Conservation (phyloP, 2,329 filamentous ascomycete species). For the Botrytis medusae region DNA sequence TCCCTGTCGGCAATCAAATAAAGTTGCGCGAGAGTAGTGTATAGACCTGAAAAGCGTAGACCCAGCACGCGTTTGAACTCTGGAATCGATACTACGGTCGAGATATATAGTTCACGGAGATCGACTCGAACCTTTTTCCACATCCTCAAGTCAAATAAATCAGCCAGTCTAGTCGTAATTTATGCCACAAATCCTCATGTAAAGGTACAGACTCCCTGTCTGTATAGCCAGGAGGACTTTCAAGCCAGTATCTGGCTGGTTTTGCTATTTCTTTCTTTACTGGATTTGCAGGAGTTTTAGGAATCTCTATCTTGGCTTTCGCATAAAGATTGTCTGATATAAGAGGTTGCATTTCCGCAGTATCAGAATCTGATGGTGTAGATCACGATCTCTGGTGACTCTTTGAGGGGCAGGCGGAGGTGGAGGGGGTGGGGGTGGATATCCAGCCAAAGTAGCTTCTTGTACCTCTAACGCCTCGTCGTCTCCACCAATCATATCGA, state of each 20-base stretch:
- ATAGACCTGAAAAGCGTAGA: conserved; percentile 89
- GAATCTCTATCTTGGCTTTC: conserved; percentile 70
- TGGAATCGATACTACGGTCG: conserved; percentile 91
- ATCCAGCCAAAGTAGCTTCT: conserved; percentile 76
- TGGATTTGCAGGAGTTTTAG: conserved; percentile 71
- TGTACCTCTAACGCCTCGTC: conserved; percentile 67
- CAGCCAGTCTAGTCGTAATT: conserved; percentile 89
- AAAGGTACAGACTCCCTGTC: conserved; percentile 61
- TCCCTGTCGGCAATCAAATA: conserved; percentile 96
- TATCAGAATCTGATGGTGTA: conserved; percentile 72
- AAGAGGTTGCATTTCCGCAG: conserved; percentile 58
- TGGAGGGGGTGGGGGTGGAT: conserved; percentile 59
- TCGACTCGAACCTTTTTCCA: conserved; percentile 96
- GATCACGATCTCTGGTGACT: conserved; percentile 54
- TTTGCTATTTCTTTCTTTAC: conserved; percentile 52
- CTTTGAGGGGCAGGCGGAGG: conserved; percentile 45
- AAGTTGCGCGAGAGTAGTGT: conserved; percentile 88
- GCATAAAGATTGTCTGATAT: conserved; percentile 61
- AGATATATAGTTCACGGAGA: conserved; percentile 90
- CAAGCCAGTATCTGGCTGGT: conserved; percentile 81
- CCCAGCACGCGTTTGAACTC: conserved; percentile 94
- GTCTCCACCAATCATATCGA: conserved; percentile 48
- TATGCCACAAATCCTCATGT: conserved; percentile 85
- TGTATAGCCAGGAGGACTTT: conserved; percentile 70
- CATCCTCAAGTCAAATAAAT: conserved; percentile 91